Percentiles rank a stretch among this genome's conserved stretches.
These are phyloP conservation scores for Protea cynaroides DNA, from an alignment of 164 flowering plant species.

Conservation along the genomic window DNA sequence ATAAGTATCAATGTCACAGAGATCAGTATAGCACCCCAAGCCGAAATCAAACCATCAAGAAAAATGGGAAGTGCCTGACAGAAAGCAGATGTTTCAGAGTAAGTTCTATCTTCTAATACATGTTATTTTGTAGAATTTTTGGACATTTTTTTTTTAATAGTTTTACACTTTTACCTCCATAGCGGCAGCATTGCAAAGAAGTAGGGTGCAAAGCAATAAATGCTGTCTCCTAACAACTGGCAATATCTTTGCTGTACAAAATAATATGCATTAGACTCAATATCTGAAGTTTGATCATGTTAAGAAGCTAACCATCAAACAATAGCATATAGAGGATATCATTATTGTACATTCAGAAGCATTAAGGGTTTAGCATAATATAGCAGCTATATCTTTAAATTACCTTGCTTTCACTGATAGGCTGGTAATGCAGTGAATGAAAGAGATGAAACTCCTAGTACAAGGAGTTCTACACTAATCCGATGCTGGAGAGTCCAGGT, in stretches of 20 bases:
- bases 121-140: neutral
- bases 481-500: too few species aligned
- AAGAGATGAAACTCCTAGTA: too few species aligned
- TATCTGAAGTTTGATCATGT: neutral
- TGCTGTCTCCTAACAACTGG: constrained; percentile 93
- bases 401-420: too few species aligned
- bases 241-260: constrained; percentile 68
- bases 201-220: constrained; percentile 81
- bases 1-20: constrained; percentile 94
- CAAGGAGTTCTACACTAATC: too few species aligned
- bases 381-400: too few species aligned
- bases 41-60: constrained; percentile 68
- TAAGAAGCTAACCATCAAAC: neutral
- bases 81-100: constrained; percentile 2
- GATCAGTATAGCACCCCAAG: constrained; percentile 86
- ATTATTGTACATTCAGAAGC: too few species aligned
- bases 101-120: neutral
- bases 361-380: too few species aligned
- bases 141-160: neutral
- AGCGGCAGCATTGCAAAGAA: constrained; percentile 95
- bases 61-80: constrained; percentile 90
- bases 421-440: too few species aligned
- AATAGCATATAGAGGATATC: neutral
- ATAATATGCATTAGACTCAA: neutral
- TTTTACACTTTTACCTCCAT: constrained; percentile 95